These are phyloP conservation scores for Rugosomyces carneus DNA, from an alignment of 1,284 basidiomycete species.

Conservation along the genomic window DNA sequence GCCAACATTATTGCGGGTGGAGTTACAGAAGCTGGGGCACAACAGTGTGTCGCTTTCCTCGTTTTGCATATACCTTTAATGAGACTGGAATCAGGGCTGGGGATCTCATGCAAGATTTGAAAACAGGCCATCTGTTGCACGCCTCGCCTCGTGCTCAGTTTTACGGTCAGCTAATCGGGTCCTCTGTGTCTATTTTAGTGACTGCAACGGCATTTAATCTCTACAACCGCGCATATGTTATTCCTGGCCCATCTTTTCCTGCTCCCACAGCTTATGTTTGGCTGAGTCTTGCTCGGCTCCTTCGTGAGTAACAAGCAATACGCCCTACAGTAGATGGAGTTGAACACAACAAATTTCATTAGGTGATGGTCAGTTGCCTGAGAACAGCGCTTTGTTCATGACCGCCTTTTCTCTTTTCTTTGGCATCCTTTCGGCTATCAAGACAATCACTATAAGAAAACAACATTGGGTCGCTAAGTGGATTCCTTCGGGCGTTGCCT, in stretches of 20 bases:
- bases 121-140: conserved; percentile 87
- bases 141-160: conserved; percentile 87
- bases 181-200: conserved; percentile 81
- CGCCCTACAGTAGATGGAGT: not conserved
- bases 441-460: conserved; percentile 50
- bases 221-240: conserved; percentile 82
- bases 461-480: conserved; percentile 53
- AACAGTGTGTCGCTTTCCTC: conserved; percentile 59
- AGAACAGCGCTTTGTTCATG: conserved; percentile 80
- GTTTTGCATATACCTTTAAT: not conserved
- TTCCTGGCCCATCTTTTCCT: conserved; percentile 87
- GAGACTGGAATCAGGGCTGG: conserved; percentile 61
- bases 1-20: conserved; percentile 96
- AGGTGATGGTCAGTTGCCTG: conserved; percentile 81
- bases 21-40: conserved; percentile 93
- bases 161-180: conserved; percentile 85
- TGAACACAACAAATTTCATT: conserved; percentile 9
- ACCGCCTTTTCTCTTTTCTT: conserved; percentile 68
- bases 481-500: conserved; percentile 88
- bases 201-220: conserved; percentile 85
- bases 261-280: conserved; percentile 92
- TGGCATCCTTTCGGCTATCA: conserved; percentile 59
- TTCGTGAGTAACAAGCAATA: conserved; percentile 49
- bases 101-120: conserved; percentile 97
- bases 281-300: conserved; percentile 86